A percentile compares a stretch with the other conserved stretches of the same genome.
Conservation (phyloP, 2,329 filamentous ascomycete genomes). For the Curvularia eragrostidis region DNA sequence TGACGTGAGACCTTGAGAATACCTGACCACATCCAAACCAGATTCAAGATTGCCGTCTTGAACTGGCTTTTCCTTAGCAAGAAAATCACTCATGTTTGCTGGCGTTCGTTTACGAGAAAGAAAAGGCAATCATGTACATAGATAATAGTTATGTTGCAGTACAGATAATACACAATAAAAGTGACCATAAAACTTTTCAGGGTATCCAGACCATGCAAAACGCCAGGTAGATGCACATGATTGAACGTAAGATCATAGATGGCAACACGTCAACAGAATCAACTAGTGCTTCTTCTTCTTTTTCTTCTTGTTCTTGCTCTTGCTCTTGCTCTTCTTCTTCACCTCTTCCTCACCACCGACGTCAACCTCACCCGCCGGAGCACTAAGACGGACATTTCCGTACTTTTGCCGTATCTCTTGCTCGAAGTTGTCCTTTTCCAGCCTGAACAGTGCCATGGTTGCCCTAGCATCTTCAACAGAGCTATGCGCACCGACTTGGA, state of each 20-base stretch:
- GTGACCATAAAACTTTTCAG: conserved; percentile 17
- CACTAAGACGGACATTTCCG: conserved; percentile 37
- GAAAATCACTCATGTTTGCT: not conserved
- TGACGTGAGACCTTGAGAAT: not conserved
- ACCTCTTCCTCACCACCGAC: conserved; percentile 28
- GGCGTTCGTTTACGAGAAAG: not conserved
- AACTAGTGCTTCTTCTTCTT: conserved; percentile 41
- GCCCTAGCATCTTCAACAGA: conserved; percentile 81
- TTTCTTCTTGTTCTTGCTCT: conserved; percentile 51
- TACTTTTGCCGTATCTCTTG: conserved; percentile 75
- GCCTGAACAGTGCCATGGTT: conserved; percentile 86
- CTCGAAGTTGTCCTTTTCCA: conserved; percentile 85
- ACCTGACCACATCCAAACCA: not conserved
- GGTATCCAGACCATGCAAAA: conserved; percentile 28
- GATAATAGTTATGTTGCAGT: not conserved
- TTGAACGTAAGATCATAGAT: not conserved
- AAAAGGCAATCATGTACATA: not conserved
- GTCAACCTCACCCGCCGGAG: conserved; percentile 29
- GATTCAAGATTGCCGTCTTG: not conserved
- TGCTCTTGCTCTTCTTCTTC: conserved; percentile 45
- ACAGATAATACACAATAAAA: not conserved
- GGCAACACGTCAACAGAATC: not conserved
- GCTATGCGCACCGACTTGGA: conserved; percentile 67
- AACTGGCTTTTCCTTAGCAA: not conserved
- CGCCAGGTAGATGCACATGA: conserved; percentile 26